These are phyloP conservation scores for Akanthomyces uredinophilus DNA, from an alignment of 2,329 filamentous ascomycete species.

Conservation along the genomic window DNA sequence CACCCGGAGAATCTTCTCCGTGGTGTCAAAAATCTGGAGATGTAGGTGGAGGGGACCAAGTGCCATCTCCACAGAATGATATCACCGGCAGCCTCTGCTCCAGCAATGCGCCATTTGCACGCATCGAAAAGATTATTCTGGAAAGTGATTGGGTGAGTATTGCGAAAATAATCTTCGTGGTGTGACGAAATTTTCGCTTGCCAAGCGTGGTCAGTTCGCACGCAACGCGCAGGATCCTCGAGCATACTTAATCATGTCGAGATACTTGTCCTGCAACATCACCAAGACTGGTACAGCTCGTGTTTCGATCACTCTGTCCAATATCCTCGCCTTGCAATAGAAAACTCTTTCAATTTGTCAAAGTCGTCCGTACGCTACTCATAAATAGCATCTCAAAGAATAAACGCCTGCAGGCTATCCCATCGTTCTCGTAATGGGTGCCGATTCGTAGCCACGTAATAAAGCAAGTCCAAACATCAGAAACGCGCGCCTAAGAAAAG, in stretches of 20 bases:
- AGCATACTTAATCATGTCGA: too few relatives aligned
- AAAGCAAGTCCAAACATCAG: background rate
- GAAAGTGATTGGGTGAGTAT: background rate
- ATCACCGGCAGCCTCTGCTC: background rate
- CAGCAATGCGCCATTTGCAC: background rate
- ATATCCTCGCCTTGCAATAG: too few relatives aligned
- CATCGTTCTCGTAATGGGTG: background rate
- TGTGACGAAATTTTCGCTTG: too few relatives aligned
- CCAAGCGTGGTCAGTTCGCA: too few relatives aligned
- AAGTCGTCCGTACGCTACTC: background rate
- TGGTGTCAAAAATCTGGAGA: background rate
- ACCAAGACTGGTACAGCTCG: too few relatives aligned
- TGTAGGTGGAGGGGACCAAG: background rate
- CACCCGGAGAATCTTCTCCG: background rate
- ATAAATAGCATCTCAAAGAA: background rate
- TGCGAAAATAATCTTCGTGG: too few relatives aligned
- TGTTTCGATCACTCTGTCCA: too few relatives aligned
- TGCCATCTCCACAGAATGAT: conserved; percentile 1
- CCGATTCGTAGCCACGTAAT: background rate
- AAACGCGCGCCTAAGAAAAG: background rate
- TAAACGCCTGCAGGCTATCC: background rate
- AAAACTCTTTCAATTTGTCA: too few relatives aligned
- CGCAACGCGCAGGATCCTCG: too few relatives aligned
- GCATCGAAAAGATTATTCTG: background rate
- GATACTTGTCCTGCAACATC: too few relatives aligned